Percentiles rank a stretch among this genome's conserved stretches.
Conservation (phyloP, 768 basidiomycete species). For the Strobilomyces confusus region DNA sequence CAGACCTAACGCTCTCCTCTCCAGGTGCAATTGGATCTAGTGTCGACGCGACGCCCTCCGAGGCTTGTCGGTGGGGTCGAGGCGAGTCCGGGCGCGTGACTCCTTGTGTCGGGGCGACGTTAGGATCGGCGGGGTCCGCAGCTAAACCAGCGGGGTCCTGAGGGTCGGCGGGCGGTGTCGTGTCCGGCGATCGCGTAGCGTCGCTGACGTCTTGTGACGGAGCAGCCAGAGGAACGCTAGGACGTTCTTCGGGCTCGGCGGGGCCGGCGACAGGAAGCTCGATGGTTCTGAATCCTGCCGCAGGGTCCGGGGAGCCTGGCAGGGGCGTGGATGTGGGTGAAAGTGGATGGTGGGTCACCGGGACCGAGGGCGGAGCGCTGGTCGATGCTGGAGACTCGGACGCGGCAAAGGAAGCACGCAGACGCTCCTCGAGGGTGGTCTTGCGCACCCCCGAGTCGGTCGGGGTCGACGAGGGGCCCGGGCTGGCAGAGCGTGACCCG, state of each 20-base stretch:
- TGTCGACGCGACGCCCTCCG: neutral
- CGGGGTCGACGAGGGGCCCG: slow-evolving; percentile 18
- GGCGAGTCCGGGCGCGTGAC: neutral
- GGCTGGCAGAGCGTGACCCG: slow-evolving; percentile 23
- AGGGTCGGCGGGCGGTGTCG: neutral
- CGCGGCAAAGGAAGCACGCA: slow-evolving; percentile 60
- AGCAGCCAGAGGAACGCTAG: neutral
- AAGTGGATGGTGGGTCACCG: slow-evolving; percentile 31
- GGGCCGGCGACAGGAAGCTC: neutral
- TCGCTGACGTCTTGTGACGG: neutral
- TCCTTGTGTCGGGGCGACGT: neutral
- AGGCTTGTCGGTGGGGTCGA: neutral
- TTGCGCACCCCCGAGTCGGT: slow-evolving; percentile 37
- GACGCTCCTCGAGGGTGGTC: slow-evolving; percentile 68
- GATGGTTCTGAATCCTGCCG: neutral
- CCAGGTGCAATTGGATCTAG: neutral
- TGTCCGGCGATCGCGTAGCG: neutral
- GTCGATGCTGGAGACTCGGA: slow-evolving; percentile 52
- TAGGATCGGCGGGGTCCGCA: neutral
- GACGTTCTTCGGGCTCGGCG: slow-evolving; percentile 1
- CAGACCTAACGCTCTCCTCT: slow-evolving; percentile 1
- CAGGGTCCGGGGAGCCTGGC: slow-evolving; percentile 36
- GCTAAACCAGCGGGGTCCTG: neutral
- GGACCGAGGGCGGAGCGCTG: slow-evolving; percentile 37
- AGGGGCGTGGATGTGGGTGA: slow-evolving; percentile 44